phyloP scores from a whole-genome alignment of 805 yeast genomes.

The Starmerella gropengiesseri region DNA sequence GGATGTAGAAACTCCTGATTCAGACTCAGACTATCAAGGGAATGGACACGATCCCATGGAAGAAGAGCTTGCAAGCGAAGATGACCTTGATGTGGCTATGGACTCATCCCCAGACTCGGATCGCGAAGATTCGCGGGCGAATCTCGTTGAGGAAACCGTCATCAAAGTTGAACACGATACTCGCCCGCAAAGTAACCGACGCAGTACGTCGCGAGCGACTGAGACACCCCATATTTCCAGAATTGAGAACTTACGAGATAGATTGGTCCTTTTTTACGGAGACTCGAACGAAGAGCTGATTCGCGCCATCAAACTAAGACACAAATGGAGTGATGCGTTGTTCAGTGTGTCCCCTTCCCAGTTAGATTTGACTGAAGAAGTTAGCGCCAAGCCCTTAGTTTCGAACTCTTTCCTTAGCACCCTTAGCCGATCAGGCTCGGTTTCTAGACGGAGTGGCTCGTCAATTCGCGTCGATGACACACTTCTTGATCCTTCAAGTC shows the following conservation, averaged over 20 bases:
- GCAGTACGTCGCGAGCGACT: constrained; percentile 1
- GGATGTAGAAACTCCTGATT: background rate
- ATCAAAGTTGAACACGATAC: background rate
- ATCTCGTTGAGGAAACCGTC: too few relatives aligned
- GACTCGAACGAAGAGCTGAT: constrained; percentile 36
- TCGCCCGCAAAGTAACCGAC: background rate
- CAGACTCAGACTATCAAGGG: constrained; percentile 1
- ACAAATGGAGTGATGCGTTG: constrained; percentile 39
- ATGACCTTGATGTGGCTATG: constrained; percentile 1
- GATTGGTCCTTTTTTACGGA: constrained; percentile 41
- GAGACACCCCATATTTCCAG: background rate
- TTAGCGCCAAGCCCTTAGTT: background rate
- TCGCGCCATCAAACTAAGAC: constrained; percentile 36
- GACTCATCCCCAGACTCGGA: background rate
- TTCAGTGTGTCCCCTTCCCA: constrained; percentile 34
- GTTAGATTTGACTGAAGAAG: too few relatives aligned
- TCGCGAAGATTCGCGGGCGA: too few relatives aligned
- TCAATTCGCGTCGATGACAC: constrained; percentile 9
- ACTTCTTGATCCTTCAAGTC: constrained; percentile 9
- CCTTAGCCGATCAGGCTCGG: too few relatives aligned
- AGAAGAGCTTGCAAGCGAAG: background rate
- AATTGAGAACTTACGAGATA: constrained; percentile 35
- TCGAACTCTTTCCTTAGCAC: background rate
- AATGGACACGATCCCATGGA: background rate
- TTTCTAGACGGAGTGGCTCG: too few relatives aligned